These are phyloP conservation scores for Tarenaya hassleriana DNA, from an alignment of 345 rosid genomes.

Conservation along the genomic window DNA sequence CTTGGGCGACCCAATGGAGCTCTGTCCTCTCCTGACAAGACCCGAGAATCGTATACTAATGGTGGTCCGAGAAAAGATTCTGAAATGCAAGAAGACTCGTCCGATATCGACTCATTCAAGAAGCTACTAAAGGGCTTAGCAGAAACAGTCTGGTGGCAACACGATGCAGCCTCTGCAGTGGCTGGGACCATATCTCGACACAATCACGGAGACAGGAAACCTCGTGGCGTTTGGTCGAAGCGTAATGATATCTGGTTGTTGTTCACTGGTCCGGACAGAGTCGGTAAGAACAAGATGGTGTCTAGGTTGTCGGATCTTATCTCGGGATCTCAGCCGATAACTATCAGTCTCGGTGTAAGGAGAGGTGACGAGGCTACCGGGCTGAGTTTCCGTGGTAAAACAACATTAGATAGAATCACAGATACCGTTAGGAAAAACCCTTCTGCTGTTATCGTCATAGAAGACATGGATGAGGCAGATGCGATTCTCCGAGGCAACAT, in stretches of 20 bases:
- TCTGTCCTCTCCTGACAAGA: no score
- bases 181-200: conserved; percentile 66
- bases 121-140: conserved; percentile 69
- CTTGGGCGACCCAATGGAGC: conserved; percentile 65
- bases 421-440: conserved; percentile 69
- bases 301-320: conserved; percentile 58
- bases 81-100: conserved; percentile 32
- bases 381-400: conserved; percentile 67
- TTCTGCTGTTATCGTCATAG: conserved; percentile 53
- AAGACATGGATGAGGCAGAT: conserved; percentile 69
- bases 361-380: conserved; percentile 34
- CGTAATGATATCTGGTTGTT: conserved; percentile 83
- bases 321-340: conserved; percentile 47
- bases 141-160: conserved; percentile 91
- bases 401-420: conserved; percentile 58
- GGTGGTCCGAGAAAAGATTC: conserved; percentile 31
- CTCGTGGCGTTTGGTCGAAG: conserved; percentile 40
- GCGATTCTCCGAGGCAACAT: conserved; percentile 47
- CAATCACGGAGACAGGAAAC: conserved; percentile 57
- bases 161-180: conserved; percentile 78
- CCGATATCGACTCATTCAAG: conserved; percentile 68
- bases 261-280: conserved; percentile 78
- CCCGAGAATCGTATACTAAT: conserved; percentile 39
- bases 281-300: conserved; percentile 90
- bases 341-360: conserved; percentile 53